These are phyloP conservation scores for Hypholoma fasciculare DNA, from an alignment of 768 basidiomycete genomes.

Conservation along the genomic window DNA sequence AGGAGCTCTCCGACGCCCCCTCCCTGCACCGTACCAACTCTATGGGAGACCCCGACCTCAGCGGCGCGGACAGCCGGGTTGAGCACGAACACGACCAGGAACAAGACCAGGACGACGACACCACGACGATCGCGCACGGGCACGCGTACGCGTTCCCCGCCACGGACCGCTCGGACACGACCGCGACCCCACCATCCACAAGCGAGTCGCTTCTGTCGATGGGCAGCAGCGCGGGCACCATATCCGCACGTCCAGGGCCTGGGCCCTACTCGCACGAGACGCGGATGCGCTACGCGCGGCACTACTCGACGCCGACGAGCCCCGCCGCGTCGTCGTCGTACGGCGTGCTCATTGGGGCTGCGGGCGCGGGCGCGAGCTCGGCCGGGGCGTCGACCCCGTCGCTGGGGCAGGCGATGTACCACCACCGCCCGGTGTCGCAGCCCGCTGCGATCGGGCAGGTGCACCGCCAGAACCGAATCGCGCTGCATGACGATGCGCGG, in stretches of 20 bases:
- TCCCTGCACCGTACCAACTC: no score
- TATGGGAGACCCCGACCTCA: no score
- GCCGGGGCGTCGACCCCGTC: no score
- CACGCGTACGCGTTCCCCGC: background rate
- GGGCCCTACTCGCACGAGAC: slow-evolving; percentile 1
- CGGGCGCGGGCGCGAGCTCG: no score
- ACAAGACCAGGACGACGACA: background rate
- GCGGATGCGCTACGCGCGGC: background rate
- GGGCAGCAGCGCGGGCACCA: background rate
- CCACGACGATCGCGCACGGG: background rate
- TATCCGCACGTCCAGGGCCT: background rate
- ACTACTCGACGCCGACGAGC: slow-evolving; percentile 1
- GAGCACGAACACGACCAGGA: no score
- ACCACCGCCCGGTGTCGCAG: slow-evolving; percentile 1
- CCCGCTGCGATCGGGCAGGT: slow-evolving; percentile 2
- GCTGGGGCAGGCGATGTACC: background rate
- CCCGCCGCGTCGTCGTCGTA: background rate
- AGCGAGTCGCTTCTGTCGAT: background rate
- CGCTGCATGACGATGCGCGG: background rate
- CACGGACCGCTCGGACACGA: background rate
- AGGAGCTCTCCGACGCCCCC: no score
- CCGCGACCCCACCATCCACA: background rate
- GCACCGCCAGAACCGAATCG: background rate
- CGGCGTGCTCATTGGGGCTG: background rate
- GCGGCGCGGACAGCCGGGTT: no score